phyloP scores from a whole-genome alignment of 352 stramenopile genomes.

The Phytopythium kandeliae region DNA sequence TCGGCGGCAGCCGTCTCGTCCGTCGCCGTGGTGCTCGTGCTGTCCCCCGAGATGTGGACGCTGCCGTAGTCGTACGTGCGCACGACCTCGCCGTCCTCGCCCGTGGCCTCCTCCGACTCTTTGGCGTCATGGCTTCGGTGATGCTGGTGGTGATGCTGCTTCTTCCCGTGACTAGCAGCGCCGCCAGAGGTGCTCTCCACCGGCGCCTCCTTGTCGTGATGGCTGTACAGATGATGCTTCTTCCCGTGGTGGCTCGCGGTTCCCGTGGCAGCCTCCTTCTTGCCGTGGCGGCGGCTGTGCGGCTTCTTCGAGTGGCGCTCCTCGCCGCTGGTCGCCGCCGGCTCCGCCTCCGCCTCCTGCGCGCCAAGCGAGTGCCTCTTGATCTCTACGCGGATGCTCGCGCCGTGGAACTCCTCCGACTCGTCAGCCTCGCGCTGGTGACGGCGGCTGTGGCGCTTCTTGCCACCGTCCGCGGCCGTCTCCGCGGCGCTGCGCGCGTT shows the following conservation, averaged over 20 bases:
- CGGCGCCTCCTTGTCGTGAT: conserved; percentile 12
- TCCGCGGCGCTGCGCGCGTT: not conserved
- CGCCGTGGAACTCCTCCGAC: not conserved
- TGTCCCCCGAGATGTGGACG: conserved; percentile 19
- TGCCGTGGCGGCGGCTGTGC: conserved; percentile 6
- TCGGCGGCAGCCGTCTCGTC: conserved; percentile 10
- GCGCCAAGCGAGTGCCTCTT: conserved; percentile 1
- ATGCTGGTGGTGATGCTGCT: conserved; percentile 9
- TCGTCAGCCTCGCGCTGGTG: not conserved
- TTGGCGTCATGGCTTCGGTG: conserved; percentile 9
- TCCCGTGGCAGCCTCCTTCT: not conserved
- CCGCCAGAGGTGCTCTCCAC: not conserved
- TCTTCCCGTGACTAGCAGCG: conserved; percentile 13
- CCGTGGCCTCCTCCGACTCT: conserved; percentile 6
- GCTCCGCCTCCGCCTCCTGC: not conserved
- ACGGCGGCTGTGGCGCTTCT: not conserved
- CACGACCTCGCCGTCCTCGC: conserved; percentile 19
- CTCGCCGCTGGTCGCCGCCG: not conserved
- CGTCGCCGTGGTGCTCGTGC: conserved; percentile 10
- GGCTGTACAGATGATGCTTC: conserved; percentile 9
- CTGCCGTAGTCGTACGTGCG: conserved; percentile 28
- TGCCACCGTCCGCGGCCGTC: not conserved
- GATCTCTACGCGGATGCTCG: not conserved
- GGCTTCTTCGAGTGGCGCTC: conserved; percentile 6
- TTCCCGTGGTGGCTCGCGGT: conserved; percentile 14